A percentile compares a stretch with the other conserved stretches of the same genome.
Evolutionary conservation across 2,329 filamentous ascomycete species (phyloP).

Genomic region (Pyricularia pennisetigena): DNA sequence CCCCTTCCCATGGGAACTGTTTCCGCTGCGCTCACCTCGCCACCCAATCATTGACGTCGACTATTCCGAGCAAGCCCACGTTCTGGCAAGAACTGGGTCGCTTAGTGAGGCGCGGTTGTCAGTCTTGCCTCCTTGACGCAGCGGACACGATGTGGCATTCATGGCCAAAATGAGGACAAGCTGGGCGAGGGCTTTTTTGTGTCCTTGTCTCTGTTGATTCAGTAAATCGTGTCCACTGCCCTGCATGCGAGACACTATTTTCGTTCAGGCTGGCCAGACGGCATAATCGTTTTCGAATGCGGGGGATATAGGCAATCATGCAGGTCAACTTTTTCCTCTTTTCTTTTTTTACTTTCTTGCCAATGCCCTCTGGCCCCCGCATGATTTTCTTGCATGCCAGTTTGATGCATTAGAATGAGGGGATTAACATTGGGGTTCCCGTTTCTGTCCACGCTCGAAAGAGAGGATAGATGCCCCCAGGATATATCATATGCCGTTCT

Average conservation of each 20-base stretch:
- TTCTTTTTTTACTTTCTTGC: neutral
- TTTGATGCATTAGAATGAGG: neutral
- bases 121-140: neutral
- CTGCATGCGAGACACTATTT: neutral
- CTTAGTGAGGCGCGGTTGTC: neutral
- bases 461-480: neutral
- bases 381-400: neutral
- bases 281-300: neutral
- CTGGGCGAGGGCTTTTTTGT: neutral
- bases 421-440: neutral
- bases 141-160: neutral
- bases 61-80: neutral
- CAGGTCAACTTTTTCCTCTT: neutral
- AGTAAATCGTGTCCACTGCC: neutral
- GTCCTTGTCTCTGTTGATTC: neutral
- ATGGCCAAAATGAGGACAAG: neutral
- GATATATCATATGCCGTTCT: neutral
- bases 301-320: neutral
- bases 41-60: neutral
- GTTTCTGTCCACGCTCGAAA: neutral
- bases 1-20: neutral
- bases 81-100: neutral
- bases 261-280: neutral
- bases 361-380: neutral
- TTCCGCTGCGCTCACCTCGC: neutral